Evolutionary conservation across 2,329 filamentous ascomycete species (phyloP), one percentile per base, ranked within the genome.

Genomic region (Neospermospora avenae): DNA sequence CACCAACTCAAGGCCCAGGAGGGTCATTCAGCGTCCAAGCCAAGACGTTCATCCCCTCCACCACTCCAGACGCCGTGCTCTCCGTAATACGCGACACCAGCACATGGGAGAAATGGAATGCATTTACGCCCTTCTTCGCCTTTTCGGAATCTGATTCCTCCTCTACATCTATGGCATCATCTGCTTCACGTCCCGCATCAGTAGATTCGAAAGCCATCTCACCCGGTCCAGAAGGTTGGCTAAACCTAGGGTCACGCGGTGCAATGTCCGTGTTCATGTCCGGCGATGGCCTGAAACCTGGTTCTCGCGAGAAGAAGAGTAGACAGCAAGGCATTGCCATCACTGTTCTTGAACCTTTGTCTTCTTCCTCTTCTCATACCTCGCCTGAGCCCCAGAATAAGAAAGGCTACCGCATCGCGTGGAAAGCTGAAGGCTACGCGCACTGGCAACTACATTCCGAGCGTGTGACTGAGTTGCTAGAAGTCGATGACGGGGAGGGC

Each of bases 101-200:
- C 4, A 65, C 62, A 5, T 70, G 69, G 68, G 7, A 37, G 2
- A 5, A 54, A 35, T 71, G 69, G 69, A 78, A 80, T 39, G 84
- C 81, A 4, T 86, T 87, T 69, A 86, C 85, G 70, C 84, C 84
- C 42, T 81, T 84, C 75, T 83, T 82, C 18, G 74, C 75, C 16
- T 78, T 87, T 41, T 46, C 41, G 77, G 78, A 0, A 84, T 84
- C 62, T 75, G 77, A 22, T 28, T 24, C 22, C 10, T 16, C 25
- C 8, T 22, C 14, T 52, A 81, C 85, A 22, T 71, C 52, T 22
- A 34, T 35, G n/a, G 3, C 13, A 6, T 6, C n/a, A 20, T 37
- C n/a, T 20, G 25, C 25, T n/a, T 31, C 31, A 2, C 37, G 22
- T 25, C 22, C 25, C 11, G 60, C 53, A 31, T 11, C 49, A 7